Evolutionary conservation across 140 eudicot genomes (phyloP).

Genomic region (Cichorium intybus): DNA sequence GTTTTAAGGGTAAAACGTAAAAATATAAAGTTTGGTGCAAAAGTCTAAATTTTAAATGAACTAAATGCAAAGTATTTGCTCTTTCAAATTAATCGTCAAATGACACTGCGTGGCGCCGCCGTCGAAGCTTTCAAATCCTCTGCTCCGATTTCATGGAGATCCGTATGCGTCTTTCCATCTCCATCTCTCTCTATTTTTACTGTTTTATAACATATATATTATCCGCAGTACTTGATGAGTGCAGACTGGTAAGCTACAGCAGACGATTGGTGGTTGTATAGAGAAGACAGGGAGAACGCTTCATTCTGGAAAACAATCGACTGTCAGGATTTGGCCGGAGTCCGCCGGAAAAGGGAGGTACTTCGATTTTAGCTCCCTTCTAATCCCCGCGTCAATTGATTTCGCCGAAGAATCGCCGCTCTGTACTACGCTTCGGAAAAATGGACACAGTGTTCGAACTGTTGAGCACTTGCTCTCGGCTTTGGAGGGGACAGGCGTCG

Average conservation of each 20-base stretch:
- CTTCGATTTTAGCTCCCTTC: slow-evolving; percentile 47
- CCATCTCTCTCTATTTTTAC: neutral
- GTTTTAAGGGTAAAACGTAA: neutral
- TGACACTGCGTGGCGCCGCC: slow-evolving; percentile 36
- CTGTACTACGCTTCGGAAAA: slow-evolving; percentile 66
- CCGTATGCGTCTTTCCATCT: slow-evolving; percentile 32
- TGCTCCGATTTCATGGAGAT: slow-evolving; percentile 45
- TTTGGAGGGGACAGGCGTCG: slow-evolving; percentile 81
- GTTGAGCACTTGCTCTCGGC: slow-evolving; percentile 96
- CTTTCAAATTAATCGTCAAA: neutral
- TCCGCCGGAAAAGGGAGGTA: slow-evolving; percentile 66
- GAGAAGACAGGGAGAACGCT: slow-evolving; percentile 71
- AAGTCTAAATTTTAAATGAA: neutral
- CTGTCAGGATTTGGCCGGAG: slow-evolving; percentile 77
- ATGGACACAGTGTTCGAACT: slow-evolving; percentile 60
- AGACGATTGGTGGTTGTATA: slow-evolving; percentile 54
- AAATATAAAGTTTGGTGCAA: neutral
- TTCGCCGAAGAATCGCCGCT: slow-evolving; percentile 58
- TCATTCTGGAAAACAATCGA: slow-evolving; percentile 63
- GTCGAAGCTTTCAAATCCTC: slow-evolving; percentile 45
- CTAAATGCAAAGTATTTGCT: neutral
- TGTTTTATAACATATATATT: neutral
- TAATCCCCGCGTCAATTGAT: slow-evolving; percentile 65
- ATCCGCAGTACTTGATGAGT: neutral
- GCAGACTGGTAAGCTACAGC: slow-evolving; percentile 83